Percentiles rank a stretch among this genome's conserved stretches.
Evolutionary conservation across 2,329 filamentous ascomycete genomes (phyloP).

Genomic region (Tolypocladium tropicale): DNA sequence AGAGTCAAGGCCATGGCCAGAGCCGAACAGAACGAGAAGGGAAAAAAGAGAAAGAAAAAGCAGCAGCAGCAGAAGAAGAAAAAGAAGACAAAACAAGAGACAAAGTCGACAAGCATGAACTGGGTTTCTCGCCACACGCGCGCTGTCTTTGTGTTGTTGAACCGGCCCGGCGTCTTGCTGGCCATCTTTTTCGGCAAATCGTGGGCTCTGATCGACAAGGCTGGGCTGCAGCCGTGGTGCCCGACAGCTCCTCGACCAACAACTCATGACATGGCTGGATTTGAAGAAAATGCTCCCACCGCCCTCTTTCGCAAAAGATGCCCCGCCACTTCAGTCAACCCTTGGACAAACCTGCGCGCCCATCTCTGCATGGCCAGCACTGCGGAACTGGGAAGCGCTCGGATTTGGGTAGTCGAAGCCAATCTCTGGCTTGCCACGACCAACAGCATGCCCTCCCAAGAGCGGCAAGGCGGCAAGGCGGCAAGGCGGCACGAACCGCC

Average conservation of each 20-base stretch:
- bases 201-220: background rate
- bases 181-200: background rate
- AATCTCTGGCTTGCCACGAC: background rate
- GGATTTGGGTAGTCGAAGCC: background rate
- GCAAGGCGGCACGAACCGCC: background rate
- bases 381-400: background rate
- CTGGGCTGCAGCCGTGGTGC: background rate
- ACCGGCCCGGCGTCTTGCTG: slow-evolving; percentile 1
- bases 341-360: background rate
- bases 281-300: background rate
- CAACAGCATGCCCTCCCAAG: background rate
- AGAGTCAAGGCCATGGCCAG: slow-evolving; percentile 63
- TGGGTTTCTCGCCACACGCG: slow-evolving; percentile 23
- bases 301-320: background rate
- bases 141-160: slow-evolving; percentile 28
- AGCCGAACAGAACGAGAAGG: slow-evolving; percentile 22
- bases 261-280: background rate
- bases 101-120: slow-evolving; percentile 34
- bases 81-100: slow-evolving; percentile 12
- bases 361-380: background rate
- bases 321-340: background rate
- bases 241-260: background rate
- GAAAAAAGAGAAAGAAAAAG: slow-evolving; percentile 20
- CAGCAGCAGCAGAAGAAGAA: too few species aligned
- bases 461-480: background rate